Conservation (phyloP, 768 basidiomycete genomes). For the Trametes elegans region DNA sequence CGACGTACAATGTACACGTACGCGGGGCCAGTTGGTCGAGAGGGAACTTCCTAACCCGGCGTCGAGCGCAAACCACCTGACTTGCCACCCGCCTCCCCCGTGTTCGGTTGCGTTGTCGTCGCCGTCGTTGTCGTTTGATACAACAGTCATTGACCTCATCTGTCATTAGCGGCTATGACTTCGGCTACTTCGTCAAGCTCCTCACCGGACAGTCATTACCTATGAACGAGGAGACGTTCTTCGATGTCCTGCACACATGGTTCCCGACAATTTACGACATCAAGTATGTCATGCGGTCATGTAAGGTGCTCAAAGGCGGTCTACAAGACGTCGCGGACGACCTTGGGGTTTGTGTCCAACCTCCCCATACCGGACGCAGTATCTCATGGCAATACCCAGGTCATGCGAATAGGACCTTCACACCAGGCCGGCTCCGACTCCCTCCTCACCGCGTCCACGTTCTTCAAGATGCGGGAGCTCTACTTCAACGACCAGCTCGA, state of each 20-base stretch:
- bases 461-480: slow-evolving; percentile 92
- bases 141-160: too few relatives aligned
- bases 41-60: background rate
- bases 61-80: background rate
- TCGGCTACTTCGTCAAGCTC: slow-evolving; percentile 96
- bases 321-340: slow-evolving; percentile 96
- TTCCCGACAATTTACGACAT: slow-evolving; percentile 97
- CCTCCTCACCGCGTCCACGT: slow-evolving; percentile 87
- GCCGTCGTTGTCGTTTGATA: too few relatives aligned
- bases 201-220: slow-evolving; percentile 85
- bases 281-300: slow-evolving; percentile 91
- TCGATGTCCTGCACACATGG: slow-evolving; percentile 84
- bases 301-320: slow-evolving; percentile 80
- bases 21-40: background rate
- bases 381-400: slow-evolving; percentile 42
- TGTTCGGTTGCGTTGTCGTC: too few relatives aligned
- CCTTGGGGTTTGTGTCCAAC: slow-evolving; percentile 63
- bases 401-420: slow-evolving; percentile 83
- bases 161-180: slow-evolving; percentile 86
- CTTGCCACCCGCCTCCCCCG: background rate
- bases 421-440: slow-evolving; percentile 99
- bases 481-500: slow-evolving; percentile 93
- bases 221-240: slow-evolving; percentile 86
- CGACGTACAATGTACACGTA: slow-evolving; percentile 7
- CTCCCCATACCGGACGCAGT: background rate